phyloP scores from a whole-genome alignment of 2,329 filamentous ascomycete genomes.

The Parafenestella ontariensis region DNA sequence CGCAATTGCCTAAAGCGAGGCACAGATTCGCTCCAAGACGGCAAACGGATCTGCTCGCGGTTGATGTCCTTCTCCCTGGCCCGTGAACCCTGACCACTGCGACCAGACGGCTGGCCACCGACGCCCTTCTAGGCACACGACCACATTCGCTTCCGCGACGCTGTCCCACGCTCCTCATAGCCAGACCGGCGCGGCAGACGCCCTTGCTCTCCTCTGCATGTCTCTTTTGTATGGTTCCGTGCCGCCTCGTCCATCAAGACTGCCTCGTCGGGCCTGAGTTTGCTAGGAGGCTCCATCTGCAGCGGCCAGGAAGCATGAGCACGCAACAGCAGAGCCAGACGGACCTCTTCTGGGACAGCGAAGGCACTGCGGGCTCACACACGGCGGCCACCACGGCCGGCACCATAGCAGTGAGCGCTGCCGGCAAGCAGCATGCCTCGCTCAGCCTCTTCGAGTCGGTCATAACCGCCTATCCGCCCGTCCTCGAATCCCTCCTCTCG shows the following conservation, averaged over 20 bases:
- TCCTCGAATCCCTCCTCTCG: constrained; percentile 65
- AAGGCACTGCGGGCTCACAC: constrained; percentile 8
- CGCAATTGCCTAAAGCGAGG: background rate
- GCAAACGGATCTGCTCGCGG: background rate
- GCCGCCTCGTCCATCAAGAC: constrained; percentile 34
- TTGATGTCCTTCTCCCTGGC: constrained; percentile 6
- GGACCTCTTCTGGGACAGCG: constrained; percentile 27
- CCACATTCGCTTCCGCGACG: constrained; percentile 29
- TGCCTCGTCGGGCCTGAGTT: constrained; percentile 34
- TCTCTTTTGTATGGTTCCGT: constrained; percentile 35
- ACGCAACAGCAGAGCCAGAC: constrained; percentile 22
- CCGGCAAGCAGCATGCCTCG: constrained; percentile 5
- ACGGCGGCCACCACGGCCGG: constrained; percentile 9
- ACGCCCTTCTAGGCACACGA: constrained; percentile 31
- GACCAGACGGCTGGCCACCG: constrained; percentile 7
- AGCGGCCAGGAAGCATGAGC: constrained; percentile 37
- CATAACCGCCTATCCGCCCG: constrained; percentile 63
- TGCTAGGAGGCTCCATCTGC: constrained; percentile 30
- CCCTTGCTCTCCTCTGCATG: constrained; percentile 32
- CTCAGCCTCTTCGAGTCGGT: constrained; percentile 60
- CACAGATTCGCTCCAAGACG: background rate
- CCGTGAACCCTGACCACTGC: constrained; percentile 12
- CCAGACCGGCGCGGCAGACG: constrained; percentile 29
- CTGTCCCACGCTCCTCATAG: background rate
- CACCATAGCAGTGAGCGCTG: constrained; percentile 2